Percentiles rank a stretch among this genome's conserved stretches.
Evolutionary conservation across 768 basidiomycete species (phyloP).

Genomic region (Gymnopilus dilepis): DNA sequence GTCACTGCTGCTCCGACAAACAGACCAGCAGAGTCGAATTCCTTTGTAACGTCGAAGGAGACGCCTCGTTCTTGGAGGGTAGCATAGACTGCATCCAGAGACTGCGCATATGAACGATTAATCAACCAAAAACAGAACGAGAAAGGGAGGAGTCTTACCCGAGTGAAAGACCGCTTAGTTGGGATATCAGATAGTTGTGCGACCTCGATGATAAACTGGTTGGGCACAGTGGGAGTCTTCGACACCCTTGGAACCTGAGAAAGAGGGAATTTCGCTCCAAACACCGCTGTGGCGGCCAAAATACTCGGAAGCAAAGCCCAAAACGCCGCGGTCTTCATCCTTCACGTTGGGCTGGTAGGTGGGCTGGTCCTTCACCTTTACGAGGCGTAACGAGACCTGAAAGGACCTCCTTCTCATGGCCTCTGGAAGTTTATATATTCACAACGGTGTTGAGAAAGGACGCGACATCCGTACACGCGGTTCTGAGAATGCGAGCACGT

Average conservation of each 20-base stretch:
- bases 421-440: constrained; percentile 10
- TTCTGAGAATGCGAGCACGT: constrained; percentile 20
- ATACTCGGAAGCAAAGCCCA: constrained; percentile 31
- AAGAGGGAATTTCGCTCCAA: constrained; percentile 36
- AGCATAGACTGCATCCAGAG: constrained; percentile 56
- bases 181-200: constrained; percentile 44
- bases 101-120: constrained; percentile 32
- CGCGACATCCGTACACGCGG: constrained; percentile 15
- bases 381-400: constrained; percentile 3
- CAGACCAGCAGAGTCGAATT: constrained; percentile 56
- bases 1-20: constrained; percentile 66
- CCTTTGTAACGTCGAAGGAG: constrained; percentile 50
- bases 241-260: constrained; percentile 44
- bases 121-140: background rate
- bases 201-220: constrained; percentile 65
- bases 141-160: constrained; percentile 29
- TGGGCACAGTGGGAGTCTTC: constrained; percentile 45
- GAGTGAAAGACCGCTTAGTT: constrained; percentile 37
- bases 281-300: constrained; percentile 30
- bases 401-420: constrained; percentile 5
- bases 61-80: constrained; percentile 49
- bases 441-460: background rate
- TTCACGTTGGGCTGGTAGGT: constrained; percentile 10
- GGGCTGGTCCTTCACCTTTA: background rate
- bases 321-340: constrained; percentile 41